Evolutionary conservation across 2,329 filamentous ascomycete genomes (phyloP).

Genomic region (Colletotrichum navitas): DNA sequence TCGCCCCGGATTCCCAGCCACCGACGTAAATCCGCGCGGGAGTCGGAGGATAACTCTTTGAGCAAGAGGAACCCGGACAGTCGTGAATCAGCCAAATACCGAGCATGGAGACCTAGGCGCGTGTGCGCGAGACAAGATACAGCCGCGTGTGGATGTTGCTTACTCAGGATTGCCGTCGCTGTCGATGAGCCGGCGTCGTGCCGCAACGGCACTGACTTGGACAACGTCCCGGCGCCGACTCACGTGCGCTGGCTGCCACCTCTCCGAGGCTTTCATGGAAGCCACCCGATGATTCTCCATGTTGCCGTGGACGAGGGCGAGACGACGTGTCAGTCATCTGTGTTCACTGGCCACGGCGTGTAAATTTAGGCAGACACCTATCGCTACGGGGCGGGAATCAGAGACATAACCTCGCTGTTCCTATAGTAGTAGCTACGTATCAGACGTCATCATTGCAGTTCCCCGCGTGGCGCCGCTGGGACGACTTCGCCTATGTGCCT

Average conservation of each 20-base stretch:
- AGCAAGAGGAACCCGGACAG: not conserved
- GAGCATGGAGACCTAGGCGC: not conserved
- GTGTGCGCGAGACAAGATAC: not conserved
- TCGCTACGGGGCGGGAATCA: not conserved
- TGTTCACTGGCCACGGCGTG: not conserved
- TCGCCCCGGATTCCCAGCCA: slow-evolving; percentile 20
- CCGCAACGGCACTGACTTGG: slow-evolving; percentile 27
- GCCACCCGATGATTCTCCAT: slow-evolving; percentile 30
- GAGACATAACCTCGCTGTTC: not conserved
- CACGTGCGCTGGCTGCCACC: slow-evolving; percentile 12
- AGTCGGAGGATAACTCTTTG: slow-evolving; percentile 31
- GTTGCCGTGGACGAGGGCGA: slow-evolving; percentile 26
- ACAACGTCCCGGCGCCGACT: slow-evolving; percentile 17
- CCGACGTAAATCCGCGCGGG: slow-evolving; percentile 15
- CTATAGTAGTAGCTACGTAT: not conserved
- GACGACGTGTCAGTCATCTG: slow-evolving; percentile 16
- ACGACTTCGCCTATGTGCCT: not conserved
- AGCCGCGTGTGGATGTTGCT: not conserved
- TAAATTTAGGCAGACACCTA: slow-evolving; percentile 15
- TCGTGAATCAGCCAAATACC: not conserved
- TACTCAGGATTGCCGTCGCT: slow-evolving; percentile 14
- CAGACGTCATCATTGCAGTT: not conserved
- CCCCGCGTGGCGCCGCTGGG: slow-evolving; percentile 14
- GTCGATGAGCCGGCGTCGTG: slow-evolving; percentile 16
- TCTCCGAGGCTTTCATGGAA: slow-evolving; percentile 20